A percentile compares a stretch with the other conserved stretches of the same genome.
Evolutionary conservation across 495 filamentous ascomycete genomes (phyloP).

Genomic region (Rostrohypoxylon terebratum): DNA sequence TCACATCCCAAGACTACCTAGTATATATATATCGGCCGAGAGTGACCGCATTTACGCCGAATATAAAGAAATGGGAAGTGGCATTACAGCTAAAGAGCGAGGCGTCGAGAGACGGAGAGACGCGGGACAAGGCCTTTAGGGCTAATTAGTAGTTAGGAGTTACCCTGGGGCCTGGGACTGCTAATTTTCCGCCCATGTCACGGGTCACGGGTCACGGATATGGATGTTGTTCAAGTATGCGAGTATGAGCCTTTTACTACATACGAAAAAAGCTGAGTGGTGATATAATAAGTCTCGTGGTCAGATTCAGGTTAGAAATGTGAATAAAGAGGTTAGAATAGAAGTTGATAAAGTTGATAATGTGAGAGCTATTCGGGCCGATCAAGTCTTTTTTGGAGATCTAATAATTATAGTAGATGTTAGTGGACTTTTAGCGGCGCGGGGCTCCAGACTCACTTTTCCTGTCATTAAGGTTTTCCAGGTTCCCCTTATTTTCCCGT

Average conservation of each 20-base stretch:
- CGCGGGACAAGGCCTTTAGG: not conserved
- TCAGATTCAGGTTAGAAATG: slow-evolving; percentile 12
- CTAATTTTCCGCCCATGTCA: not conserved
- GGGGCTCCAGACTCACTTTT: slow-evolving; percentile 27
- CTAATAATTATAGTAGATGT: slow-evolving; percentile 9
- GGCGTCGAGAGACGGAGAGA: slow-evolving; percentile 1
- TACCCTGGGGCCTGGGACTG: not conserved
- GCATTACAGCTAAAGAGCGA: not conserved
- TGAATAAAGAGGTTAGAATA: slow-evolving; percentile 12
- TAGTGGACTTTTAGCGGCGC: slow-evolving; percentile 24
- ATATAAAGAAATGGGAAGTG: slow-evolving; percentile 21
- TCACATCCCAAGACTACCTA: slow-evolving; percentile 13
- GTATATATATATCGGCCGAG: slow-evolving; percentile 15
- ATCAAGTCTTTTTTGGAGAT: slow-evolving; percentile 14
- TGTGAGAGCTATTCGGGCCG: slow-evolving; percentile 34
- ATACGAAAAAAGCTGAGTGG: not conserved
- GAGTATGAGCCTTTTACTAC: too few relatives aligned
- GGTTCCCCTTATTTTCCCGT: slow-evolving; percentile 1
- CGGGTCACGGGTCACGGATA: too few relatives aligned
- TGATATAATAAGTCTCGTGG: slow-evolving; percentile 1
- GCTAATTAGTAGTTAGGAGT: too few relatives aligned
- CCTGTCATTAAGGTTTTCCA: slow-evolving; percentile 10
- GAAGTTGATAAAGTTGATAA: not conserved
- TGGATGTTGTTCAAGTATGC: not conserved
- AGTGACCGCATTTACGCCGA: slow-evolving; percentile 39